phyloP scores from a whole-genome alignment of 176 grass and related monocot species.

The Otatea glauca region DNA sequence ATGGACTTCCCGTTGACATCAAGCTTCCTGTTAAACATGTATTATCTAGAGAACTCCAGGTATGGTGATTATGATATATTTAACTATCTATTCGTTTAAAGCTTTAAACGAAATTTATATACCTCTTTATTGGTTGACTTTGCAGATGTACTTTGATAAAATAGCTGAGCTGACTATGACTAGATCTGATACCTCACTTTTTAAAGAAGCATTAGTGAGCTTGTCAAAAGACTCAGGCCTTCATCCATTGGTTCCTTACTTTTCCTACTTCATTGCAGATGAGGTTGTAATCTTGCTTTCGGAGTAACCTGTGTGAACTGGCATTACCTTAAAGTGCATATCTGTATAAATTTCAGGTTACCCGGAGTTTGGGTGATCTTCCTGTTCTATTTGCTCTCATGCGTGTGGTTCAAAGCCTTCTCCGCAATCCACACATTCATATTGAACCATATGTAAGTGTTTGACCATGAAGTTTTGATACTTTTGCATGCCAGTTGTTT shows the following conservation, averaged over 20 bases:
- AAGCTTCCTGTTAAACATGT: conserved; percentile 99
- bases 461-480: conserved; percentile 19
- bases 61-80: conserved; percentile 29
- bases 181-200: conserved; percentile 65
- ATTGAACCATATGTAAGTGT: conserved; percentile 96
- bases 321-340: conserved; percentile 35
- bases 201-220: conserved; percentile 94
- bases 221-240: conserved; percentile 88
- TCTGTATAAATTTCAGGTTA: conserved; percentile 65
- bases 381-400: conserved; percentile 89
- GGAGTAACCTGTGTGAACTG: not conserved
- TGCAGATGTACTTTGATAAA: conserved; percentile 97
- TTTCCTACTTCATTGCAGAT: conserved; percentile 89
- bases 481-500: not conserved
- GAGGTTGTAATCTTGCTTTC: conserved; percentile 61
- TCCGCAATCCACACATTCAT: conserved; percentile 92
- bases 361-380: conserved; percentile 81
- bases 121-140: conserved; percentile 43
- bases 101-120: conserved; percentile 25
- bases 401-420: conserved; percentile 85
- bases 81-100: conserved; percentile 1
- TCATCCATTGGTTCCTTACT: conserved; percentile 94
- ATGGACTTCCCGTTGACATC: conserved; percentile 73
- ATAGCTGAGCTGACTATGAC: conserved; percentile 86
- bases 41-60: conserved; percentile 90